Percentiles rank a stretch among this genome's conserved stretches.
Conservation (phyloP, 2,329 filamentous ascomycete genomes). For the Clonostachys rosea region DNA sequence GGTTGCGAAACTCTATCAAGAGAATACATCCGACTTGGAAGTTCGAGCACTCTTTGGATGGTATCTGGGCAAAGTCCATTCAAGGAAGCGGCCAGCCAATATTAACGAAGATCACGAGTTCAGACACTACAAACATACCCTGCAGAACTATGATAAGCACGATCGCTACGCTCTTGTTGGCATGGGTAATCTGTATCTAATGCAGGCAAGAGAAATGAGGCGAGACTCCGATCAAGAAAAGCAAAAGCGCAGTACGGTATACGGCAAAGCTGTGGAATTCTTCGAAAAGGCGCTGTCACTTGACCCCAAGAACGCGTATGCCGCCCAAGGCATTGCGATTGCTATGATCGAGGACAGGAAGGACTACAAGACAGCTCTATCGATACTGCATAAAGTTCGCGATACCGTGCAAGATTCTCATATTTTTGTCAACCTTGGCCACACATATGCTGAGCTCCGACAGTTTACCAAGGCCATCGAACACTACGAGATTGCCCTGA, state of each 20-base stretch:
- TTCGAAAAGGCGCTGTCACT: slow-evolving; percentile 95
- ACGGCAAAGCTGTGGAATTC: slow-evolving; percentile 92
- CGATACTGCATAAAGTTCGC: slow-evolving; percentile 84
- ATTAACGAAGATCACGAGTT: slow-evolving; percentile 88
- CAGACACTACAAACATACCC: slow-evolving; percentile 91
- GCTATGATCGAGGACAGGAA: slow-evolving; percentile 93
- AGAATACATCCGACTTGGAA: slow-evolving; percentile 80
- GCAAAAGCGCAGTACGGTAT: slow-evolving; percentile 82
- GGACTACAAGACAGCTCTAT: slow-evolving; percentile 74
- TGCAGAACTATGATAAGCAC: slow-evolving; percentile 94
- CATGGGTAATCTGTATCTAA: slow-evolving; percentile 91
- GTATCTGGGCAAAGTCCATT: slow-evolving; percentile 79
- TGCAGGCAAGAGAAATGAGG: slow-evolving; percentile 89
- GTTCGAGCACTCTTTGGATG: slow-evolving; percentile 91
- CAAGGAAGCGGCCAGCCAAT: slow-evolving; percentile 76
- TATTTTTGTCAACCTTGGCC: slow-evolving; percentile 88
- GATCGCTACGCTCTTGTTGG: slow-evolving; percentile 94
- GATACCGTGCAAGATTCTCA: slow-evolving; percentile 87
- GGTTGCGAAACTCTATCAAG: slow-evolving; percentile 80
- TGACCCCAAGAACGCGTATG: slow-evolving; percentile 94
- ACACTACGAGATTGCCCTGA: slow-evolving; percentile 82
- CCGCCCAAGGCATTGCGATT: slow-evolving; percentile 92
- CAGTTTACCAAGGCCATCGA: slow-evolving; percentile 92
- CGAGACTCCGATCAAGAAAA: slow-evolving; percentile 85
- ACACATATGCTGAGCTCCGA: slow-evolving; percentile 84